Conservation (phyloP, 805 yeast species). For the Kluyveromyces siamensis region DNA sequence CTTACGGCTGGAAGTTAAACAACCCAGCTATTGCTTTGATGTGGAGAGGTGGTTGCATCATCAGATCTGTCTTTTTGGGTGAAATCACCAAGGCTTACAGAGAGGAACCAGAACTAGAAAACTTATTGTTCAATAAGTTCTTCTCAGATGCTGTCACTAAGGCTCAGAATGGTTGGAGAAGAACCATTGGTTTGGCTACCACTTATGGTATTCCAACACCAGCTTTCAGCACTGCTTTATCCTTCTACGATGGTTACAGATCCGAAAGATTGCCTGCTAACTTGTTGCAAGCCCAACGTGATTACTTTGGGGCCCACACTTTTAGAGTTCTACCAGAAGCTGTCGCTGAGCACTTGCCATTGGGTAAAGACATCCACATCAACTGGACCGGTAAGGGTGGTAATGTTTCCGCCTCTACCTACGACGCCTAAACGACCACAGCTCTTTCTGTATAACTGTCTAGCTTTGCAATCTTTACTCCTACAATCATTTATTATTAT, state of each 20-base stretch:
- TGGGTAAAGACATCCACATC: slow-evolving; percentile 77
- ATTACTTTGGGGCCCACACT: slow-evolving; percentile 99
- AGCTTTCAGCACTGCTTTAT: slow-evolving; percentile 91
- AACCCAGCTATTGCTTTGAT: slow-evolving; percentile 96
- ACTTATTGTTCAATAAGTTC: slow-evolving; percentile 92
- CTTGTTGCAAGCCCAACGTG: slow-evolving; percentile 98
- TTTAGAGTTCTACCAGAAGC: slow-evolving; percentile 87
- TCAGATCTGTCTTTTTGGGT: slow-evolving; percentile 95
- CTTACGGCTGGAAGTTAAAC: slow-evolving; percentile 94
- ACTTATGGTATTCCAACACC: slow-evolving; percentile 93
- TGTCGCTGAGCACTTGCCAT: slow-evolving; percentile 70
- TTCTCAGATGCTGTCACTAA: slow-evolving; percentile 82
- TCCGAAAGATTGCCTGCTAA: slow-evolving; percentile 93
- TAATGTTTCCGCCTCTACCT: slow-evolving; percentile 90
- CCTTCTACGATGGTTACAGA: slow-evolving; percentile 99
- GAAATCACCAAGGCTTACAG: slow-evolving; percentile 96
- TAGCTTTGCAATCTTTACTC: background rate
- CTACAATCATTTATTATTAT: background rate
- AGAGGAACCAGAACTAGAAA: slow-evolving; percentile 86
- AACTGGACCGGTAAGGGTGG: slow-evolving; percentile 99
- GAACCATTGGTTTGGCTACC: slow-evolving; percentile 68
- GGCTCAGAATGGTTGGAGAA: slow-evolving; percentile 96
- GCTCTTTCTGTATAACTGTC: background rate
- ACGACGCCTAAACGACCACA: slow-evolving; percentile 60
- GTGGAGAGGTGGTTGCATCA: slow-evolving; percentile 99